Evolutionary conservation across 306 rosid genomes (phyloP).

Genomic region (Casuarina cunninghamiana): DNA sequence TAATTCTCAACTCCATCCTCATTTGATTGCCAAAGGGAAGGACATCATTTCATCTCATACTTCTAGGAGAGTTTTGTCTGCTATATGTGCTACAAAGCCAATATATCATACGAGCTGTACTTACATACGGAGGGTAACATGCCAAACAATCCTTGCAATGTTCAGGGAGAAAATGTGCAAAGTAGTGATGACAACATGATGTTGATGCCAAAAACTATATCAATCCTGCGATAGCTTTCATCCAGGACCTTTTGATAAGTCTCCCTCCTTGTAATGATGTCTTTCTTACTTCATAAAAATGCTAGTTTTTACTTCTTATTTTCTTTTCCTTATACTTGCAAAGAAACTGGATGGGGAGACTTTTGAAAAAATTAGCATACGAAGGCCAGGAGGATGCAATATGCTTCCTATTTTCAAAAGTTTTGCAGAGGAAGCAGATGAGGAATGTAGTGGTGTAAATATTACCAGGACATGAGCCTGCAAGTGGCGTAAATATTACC

Average conservation of each 20-base stretch:
- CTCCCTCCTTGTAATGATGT: slow-evolving; percentile 38
- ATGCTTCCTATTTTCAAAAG: no score
- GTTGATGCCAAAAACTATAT: slow-evolving; percentile 19
- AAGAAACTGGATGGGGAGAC: neutral
- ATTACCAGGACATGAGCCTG: no score
- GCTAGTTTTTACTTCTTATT: neutral
- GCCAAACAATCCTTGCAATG: slow-evolving; percentile 20
- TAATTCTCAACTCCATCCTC: slow-evolving; percentile 25
- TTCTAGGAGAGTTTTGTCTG: slow-evolving; percentile 24
- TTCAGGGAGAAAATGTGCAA: slow-evolving; percentile 24
- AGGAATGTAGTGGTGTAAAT: no score
- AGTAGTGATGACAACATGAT: slow-evolving; percentile 22
- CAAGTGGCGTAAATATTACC: no score
- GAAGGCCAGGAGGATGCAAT: neutral
- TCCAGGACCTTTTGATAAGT: slow-evolving; percentile 24
- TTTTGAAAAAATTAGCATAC: no score
- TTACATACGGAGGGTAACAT: neutral
- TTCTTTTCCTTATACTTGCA: neutral
- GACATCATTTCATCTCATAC: slow-evolving; percentile 17
- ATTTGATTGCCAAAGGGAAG: slow-evolving; percentile 24
- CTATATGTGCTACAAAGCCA: no score
- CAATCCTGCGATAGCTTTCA: slow-evolving; percentile 9
- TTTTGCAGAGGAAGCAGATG: no score
- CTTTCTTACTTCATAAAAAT: neutral
- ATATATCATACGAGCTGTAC: no score